These are phyloP conservation scores for Prorocentrum cordatum DNA, from an alignment of 169 alveolate species.

Conservation along the genomic window DNA sequence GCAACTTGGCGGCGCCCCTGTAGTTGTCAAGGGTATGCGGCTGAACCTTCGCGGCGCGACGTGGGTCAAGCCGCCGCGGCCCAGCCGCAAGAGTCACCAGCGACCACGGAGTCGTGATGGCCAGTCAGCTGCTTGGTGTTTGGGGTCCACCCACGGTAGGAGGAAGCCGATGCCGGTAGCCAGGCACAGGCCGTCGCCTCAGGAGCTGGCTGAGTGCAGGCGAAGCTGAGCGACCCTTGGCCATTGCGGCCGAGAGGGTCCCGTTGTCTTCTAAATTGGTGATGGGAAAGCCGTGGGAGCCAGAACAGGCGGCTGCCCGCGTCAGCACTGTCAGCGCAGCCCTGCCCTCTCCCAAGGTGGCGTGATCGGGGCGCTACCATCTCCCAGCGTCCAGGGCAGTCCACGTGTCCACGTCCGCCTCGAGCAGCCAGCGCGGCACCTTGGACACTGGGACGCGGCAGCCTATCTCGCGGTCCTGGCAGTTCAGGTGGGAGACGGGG, in stretches of 20 bases:
- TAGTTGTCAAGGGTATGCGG: not conserved
- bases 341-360: not conserved
- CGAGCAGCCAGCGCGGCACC: no score
- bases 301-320: not conserved
- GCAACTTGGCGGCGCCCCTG: no score
- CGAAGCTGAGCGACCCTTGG: not conserved
- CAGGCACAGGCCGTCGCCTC: not conserved
- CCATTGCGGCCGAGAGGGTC: not conserved
- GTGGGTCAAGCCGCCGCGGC: not conserved
- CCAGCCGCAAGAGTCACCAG: not conserved
- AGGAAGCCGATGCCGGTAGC: not conserved
- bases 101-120: not conserved
- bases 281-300: not conserved
- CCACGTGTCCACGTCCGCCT: not conserved
- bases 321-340: not conserved
- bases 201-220: no score
- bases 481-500: not conserved
- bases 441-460: not conserved
- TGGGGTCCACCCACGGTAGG: not conserved
- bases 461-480: not conserved
- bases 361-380: not conserved
- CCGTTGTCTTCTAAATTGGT: not conserved
- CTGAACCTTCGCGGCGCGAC: not conserved
- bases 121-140: not conserved
- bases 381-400: not conserved